These are phyloP conservation scores for Astragalus membranaceus DNA, from an alignment of 306 rosid species.

Conservation along the genomic window DNA sequence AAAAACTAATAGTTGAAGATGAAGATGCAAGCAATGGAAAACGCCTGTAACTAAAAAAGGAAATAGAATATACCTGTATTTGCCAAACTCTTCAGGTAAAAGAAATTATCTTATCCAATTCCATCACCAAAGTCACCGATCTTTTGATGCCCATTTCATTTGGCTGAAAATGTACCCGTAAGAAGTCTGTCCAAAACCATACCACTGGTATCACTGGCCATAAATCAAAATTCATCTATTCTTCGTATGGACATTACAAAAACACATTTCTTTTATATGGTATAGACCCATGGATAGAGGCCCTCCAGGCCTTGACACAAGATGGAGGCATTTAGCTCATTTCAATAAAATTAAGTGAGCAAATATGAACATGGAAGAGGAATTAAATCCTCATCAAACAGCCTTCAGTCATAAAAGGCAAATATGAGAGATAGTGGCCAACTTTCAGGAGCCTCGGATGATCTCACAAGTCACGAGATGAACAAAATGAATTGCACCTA, in stretches of 20 bases:
- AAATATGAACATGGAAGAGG: background rate
- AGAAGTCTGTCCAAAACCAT: background rate
- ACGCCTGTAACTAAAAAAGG: no score
- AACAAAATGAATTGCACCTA: background rate
- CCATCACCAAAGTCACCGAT: background rate
- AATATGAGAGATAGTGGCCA: background rate
- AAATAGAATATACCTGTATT: background rate
- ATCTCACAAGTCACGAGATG: background rate
- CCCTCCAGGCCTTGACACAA: background rate
- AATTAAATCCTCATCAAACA: background rate
- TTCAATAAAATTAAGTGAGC: background rate
- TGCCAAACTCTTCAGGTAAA: background rate
- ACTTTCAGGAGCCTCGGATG: background rate
- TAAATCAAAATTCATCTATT: background rate
- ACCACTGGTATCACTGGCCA: background rate
- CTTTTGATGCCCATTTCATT: background rate
- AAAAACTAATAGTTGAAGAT: no score
- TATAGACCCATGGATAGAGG: background rate
- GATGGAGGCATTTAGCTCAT: background rate
- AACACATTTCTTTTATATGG: background rate
- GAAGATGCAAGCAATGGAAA: no score
- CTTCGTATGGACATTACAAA: background rate
- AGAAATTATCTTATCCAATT: background rate
- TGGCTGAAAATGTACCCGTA: background rate
- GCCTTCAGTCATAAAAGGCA: background rate